These are phyloP conservation scores for Mycena capillaripes DNA, from an alignment of 768 basidiomycete genomes.

Conservation along the genomic window DNA sequence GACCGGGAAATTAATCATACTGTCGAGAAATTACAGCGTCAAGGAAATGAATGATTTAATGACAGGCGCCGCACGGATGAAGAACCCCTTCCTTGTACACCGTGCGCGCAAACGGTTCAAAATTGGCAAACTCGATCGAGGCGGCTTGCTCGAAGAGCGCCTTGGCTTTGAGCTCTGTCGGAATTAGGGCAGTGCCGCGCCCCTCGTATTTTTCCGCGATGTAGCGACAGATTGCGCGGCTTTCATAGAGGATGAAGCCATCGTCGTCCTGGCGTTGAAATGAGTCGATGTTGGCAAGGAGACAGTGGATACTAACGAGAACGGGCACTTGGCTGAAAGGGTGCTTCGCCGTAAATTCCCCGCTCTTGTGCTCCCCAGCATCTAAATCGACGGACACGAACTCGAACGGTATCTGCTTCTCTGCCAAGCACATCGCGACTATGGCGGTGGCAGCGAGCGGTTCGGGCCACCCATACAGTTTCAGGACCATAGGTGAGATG, in stretches of 20 bases:
- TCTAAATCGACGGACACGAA: conserved; percentile 51
- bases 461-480: conserved; percentile 54
- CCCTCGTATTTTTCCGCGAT: conserved; percentile 55
- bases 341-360: conserved; percentile 54
- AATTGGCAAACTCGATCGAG: conserved; percentile 23
- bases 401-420: conserved; percentile 64
- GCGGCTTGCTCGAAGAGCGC: conserved; percentile 44
- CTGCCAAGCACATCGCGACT: conserved; percentile 58
- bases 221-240: conserved; percentile 63
- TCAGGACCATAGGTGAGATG: conserved; percentile 54
- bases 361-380: conserved; percentile 57
- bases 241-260: conserved; percentile 64
- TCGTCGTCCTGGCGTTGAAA: conserved; percentile 53
- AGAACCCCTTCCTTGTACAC: not conserved
- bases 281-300: not conserved
- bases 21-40: conserved; percentile 18
- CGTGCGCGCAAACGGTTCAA: not conserved
- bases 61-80: conserved; percentile 17
- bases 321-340: conserved; percentile 61
- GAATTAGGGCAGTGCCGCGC: conserved; percentile 56
- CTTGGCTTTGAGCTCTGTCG: conserved; percentile 36
- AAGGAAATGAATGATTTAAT: not conserved
- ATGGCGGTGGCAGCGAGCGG: conserved; percentile 61
- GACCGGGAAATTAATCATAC: not conserved
- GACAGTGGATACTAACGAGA: not conserved